Percentiles rank a stretch among this genome's conserved stretches.
These are phyloP conservation scores for Cnidoscolus chayamansa DNA, from an alignment of 441 rosid species.

Conservation along the genomic window DNA sequence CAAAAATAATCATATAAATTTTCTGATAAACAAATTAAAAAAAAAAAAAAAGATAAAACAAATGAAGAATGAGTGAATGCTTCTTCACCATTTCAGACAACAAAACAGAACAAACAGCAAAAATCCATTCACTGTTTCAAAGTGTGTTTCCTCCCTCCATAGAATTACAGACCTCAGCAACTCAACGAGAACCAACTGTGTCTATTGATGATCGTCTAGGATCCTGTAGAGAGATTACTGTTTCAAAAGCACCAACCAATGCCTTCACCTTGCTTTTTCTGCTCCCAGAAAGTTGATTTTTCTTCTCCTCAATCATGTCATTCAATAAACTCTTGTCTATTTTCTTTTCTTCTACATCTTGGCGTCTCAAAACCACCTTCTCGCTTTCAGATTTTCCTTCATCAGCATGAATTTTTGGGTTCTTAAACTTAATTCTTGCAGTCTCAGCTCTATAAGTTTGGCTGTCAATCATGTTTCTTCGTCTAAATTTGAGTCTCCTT, in stretches of 20 bases:
- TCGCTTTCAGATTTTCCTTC: conserved; percentile 21
- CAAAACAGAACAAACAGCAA: too few species aligned
- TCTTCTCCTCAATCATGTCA: conserved; percentile 79
- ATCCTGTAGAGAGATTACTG: conserved; percentile 78
- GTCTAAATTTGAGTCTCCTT: conserved; percentile 55
- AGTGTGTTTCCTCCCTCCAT: neutral
- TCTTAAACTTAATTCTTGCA: conserved; percentile 34
- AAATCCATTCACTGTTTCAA: too few species aligned
- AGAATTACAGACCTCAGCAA: conserved; percentile 2
- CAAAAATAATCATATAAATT: too few species aligned
- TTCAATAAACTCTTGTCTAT: conserved; percentile 45
- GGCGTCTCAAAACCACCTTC: conserved; percentile 56
- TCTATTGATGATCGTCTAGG: conserved; percentile 29
- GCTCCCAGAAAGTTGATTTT: conserved; percentile 57
- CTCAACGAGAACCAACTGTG: conserved; percentile 10
- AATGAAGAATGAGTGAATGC: too few species aligned
- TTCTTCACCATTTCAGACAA: too few species aligned
- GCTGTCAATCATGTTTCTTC: conserved; percentile 34
- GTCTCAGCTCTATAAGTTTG: conserved; percentile 29
- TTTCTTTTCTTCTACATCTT: conserved; percentile 49
- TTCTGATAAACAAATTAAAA: too few species aligned
- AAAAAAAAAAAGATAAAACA: too few species aligned
- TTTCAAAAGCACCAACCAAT: conserved; percentile 86
- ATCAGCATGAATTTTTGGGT: conserved; percentile 28
- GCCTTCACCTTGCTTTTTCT: conserved; percentile 86